Evolutionary conservation across 768 basidiomycete genomes (phyloP).

Genomic region (Panellus pusillus): DNA sequence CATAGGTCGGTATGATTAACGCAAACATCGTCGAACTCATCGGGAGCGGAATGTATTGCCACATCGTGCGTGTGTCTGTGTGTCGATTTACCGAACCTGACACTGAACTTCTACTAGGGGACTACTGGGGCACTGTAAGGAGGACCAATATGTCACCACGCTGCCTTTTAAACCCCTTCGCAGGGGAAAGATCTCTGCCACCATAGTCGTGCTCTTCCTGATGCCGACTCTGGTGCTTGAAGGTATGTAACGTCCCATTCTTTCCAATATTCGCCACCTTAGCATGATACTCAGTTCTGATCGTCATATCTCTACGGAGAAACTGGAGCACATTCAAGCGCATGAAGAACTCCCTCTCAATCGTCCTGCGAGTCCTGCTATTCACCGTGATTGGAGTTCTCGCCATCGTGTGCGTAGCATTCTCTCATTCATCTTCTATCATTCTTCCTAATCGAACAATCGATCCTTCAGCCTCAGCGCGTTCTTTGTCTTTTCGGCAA

Average conservation of each 20-base stretch:
- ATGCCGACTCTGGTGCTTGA: conserved; percentile 23
- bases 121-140: conserved; percentile 11
- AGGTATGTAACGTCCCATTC: conserved; percentile 5
- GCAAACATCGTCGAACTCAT: conserved; percentile 18
- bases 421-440: too few species aligned
- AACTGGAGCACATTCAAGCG: conserved; percentile 24
- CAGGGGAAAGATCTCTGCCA: conserved; percentile 23
- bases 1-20: conserved; percentile 20
- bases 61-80: conserved; percentile 13
- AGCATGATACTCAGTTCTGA: conserved; percentile 12
- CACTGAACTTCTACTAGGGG: conserved; percentile 4
- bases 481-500: conserved; percentile 25
- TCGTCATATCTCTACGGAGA: conserved; percentile 22
- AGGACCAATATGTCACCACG: not conserved
- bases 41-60: conserved; percentile 28
- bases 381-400: conserved; percentile 25
- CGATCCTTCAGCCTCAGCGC: conserved; percentile 20
- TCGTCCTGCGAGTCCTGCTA: conserved; percentile 25
- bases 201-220: conserved; percentile 17
- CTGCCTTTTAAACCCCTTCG: not conserved
- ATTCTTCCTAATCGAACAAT: not conserved
- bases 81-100: not conserved
- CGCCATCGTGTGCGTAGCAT: conserved; percentile 23
- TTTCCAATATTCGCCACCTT: not conserved
- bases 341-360: conserved; percentile 19